Base-by-base conservation (phyloP, 495 filamentous ascomycete species). In the Podospora didyma region DNA sequence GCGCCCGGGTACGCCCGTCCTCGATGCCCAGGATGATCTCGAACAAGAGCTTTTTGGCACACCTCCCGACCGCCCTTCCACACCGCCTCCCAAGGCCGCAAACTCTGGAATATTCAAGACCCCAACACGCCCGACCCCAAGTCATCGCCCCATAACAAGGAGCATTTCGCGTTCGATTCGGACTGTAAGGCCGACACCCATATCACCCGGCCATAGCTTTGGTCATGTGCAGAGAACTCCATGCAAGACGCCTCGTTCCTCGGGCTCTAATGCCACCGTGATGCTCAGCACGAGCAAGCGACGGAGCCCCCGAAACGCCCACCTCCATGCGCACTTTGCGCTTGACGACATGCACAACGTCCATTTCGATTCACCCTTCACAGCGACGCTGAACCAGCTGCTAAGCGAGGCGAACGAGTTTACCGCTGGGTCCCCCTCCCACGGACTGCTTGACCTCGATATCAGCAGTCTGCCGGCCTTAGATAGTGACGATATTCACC, bases 371-470 rank as follows among this genome's bases (percentile, higher is more conserved):
- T 75, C 82, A 7, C 85, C 86, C 1, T 78, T 86, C 59, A 83
- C 84, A 0, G 75, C 74, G n/a, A 79, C 82, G 16, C 72, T 88
- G 5, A 78, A 78, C 57, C 76, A 84, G 59, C 62, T 88, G 26
- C 73, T 88, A 21, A 82, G 80, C 26, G 79, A 84, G 48, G 70
- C 78, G 2, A 74, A 79, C 49, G 70, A 79, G 19, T 75, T 73
- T 51, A 70, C 70, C 7, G 68, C 71, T 22, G 62, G 66, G 14
- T 67, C 71, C 49, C 68, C 73, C 1, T 66, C 67, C 7, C 72
- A 73, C 44, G 57, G 65, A 10, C 67, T 68, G 12, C 37, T 58
- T 11, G 59, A 70, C 6, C 50, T 75, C 11, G 74, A 73, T 47
- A 69, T 80, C 21, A 65, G 62, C 41, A 58, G 57, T 17, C 61